These are phyloP conservation scores for Inga leiocalycina DNA, from an alignment of 306 rosid species.

Conservation along the genomic window DNA sequence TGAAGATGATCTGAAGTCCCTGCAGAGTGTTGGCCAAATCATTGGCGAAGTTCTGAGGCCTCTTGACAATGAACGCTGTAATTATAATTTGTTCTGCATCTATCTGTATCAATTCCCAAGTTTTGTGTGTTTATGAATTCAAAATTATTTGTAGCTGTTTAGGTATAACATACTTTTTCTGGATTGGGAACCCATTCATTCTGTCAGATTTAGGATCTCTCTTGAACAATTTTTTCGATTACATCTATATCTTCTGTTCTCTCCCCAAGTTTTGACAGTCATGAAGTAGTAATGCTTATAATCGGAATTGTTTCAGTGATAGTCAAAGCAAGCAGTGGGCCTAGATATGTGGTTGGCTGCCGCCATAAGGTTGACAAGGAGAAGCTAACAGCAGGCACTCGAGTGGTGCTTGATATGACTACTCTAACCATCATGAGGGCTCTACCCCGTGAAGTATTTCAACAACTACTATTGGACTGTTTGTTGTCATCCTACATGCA, in stretches of 20 bases:
- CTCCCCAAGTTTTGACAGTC: too few relatives aligned
- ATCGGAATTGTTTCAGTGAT: slow-evolving; percentile 46
- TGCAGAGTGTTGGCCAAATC: slow-evolving; percentile 78
- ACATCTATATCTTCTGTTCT: background rate
- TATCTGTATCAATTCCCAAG: background rate
- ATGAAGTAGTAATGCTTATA: too few relatives aligned
- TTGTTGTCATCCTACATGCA: background rate
- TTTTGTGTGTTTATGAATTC: background rate
- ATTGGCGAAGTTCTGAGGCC: slow-evolving; percentile 80
- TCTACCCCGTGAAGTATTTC: slow-evolving; percentile 79
- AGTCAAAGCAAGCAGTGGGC: slow-evolving; percentile 72
- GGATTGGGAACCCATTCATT: background rate
- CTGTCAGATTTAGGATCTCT: background rate
- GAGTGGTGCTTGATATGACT: slow-evolving; percentile 75
- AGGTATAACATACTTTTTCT: background rate
- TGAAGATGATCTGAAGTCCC: slow-evolving; percentile 78
- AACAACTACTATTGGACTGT: background rate
- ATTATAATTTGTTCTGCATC: background rate
- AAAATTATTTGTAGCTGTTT: background rate
- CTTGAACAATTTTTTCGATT: background rate
- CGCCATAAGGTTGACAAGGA: slow-evolving; percentile 76
- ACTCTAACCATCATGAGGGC: slow-evolving; percentile 73
- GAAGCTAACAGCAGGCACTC: slow-evolving; percentile 68
- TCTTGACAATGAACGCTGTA: slow-evolving; percentile 76
- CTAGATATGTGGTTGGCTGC: slow-evolving; percentile 74